Percentiles rank a stretch among this genome's conserved stretches.
Evolutionary conservation across 1,284 basidiomycete genomes (phyloP).

Genomic region (Tilletiopsis washingtonensis): DNA sequence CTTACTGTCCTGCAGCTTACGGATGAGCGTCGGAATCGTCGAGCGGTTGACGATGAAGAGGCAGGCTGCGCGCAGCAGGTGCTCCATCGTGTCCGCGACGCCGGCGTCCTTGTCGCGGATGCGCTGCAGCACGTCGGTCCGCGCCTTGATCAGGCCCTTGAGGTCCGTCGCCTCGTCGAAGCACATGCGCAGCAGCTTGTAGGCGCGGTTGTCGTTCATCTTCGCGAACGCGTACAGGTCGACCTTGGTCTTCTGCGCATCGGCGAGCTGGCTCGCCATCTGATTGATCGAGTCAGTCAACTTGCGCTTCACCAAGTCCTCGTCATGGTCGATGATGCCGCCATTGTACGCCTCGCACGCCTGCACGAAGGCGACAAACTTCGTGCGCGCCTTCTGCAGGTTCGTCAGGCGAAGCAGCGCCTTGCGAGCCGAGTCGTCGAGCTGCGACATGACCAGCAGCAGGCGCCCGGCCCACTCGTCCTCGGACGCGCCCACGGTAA

Average conservation of each 20-base stretch:
- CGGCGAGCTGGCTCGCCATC: slow-evolving; percentile 42
- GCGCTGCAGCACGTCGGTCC: slow-evolving; percentile 25
- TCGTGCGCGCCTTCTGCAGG: slow-evolving; percentile 17
- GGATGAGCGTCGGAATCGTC: slow-evolving; percentile 66
- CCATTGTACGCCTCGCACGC: slow-evolving; percentile 38
- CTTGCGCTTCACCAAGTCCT: slow-evolving; percentile 49
- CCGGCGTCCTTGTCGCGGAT: slow-evolving; percentile 12
- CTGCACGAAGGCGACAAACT: slow-evolving; percentile 24
- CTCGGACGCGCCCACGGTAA: slow-evolving; percentile 54
- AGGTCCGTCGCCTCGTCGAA: slow-evolving; percentile 77
- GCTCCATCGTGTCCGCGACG: slow-evolving; percentile 57
- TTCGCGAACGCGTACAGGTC: slow-evolving; percentile 79
- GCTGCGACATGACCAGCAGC: slow-evolving; percentile 62
- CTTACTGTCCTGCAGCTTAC: slow-evolving; percentile 51
- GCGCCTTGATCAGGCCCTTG: slow-evolving; percentile 65
- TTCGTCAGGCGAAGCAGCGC: slow-evolving; percentile 59
- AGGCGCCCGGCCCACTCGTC: slow-evolving; percentile 81
- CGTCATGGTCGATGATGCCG: slow-evolving; percentile 69
- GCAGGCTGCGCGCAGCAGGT: slow-evolving; percentile 64
- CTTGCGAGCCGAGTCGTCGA: slow-evolving; percentile 52
- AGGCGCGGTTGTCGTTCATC: slow-evolving; percentile 74
- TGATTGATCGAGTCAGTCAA: slow-evolving; percentile 22
- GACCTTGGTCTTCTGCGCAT: slow-evolving; percentile 64
- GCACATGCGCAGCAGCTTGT: slow-evolving; percentile 71
- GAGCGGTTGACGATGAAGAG: slow-evolving; percentile 75